Base-by-base conservation (phyloP, 331 rosid genomes). In the Quercus tomentella region DNA sequence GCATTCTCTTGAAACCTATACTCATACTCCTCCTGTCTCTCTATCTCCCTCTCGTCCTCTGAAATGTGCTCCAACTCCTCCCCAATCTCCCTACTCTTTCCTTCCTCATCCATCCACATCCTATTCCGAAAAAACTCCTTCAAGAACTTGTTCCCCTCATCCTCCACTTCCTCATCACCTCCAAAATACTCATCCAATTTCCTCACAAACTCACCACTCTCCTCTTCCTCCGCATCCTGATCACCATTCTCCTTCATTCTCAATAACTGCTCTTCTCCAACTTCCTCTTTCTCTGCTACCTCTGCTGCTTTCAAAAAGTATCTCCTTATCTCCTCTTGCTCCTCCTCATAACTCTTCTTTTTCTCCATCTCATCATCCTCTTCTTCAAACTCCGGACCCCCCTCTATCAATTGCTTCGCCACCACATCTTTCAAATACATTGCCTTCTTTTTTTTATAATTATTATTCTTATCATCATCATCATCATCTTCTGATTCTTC, bases 11-110 rank as follows among this genome's bases (percentile, higher is more conserved):
- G 97, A 83, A 83, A 93, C 68, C 94, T 82, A 68, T 87, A 84
- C 86, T 95, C 96, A 10, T 88, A 91, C 81, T 89, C 98, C 91
- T 93, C 97, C 68, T 89, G 94, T 81, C 81, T 87, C 80, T 90
- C 93, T 3, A 92, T 83, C 83, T 85, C 89, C 73, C 79, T 80
- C 73, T 95, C 98, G 65, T 90, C 97, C 56, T 94, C 93, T 0
- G 93, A 89, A 61, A 95, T 56, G 76, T 54, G 78, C 78, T 83
- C 77, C 88, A 91, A 76, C 33, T 90, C 94, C 21, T 88, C 91
- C 58, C 57, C 84, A 28, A 85, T 62, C 71, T 77, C 75, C 4
- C 3, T 18, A 58, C 63, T 77, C 77, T 73, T 77, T 75, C 51
- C 52, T 25, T 33, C 85, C 82, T 82, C 83, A 70, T 83, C 88